Evolutionary conservation across 2,329 filamentous ascomycete species (phyloP), one percentile per base, ranked within the genome.

Genomic region (Chalara sp.): DNA sequence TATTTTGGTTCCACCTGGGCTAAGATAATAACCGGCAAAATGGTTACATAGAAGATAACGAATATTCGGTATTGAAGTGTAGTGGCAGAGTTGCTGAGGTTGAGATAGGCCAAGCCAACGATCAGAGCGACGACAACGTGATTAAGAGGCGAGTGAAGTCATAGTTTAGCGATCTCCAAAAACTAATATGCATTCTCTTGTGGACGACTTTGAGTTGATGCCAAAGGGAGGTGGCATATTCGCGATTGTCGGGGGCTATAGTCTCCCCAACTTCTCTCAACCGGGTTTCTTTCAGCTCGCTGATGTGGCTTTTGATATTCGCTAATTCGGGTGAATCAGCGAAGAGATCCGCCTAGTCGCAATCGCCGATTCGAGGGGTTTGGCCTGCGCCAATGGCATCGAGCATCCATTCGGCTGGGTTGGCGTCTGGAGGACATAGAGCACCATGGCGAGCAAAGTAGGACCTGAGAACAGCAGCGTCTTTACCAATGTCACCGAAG

Each of bases 51-150:
- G 21, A 21, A 21, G n/a, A 21, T 21, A 21, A 21, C 21, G 21
- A 21, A 21, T 21, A 21, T 21, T 21, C 21, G 79, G 68, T 87
- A 82, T 63, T 90, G 85, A 75, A 90, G 82, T 60, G 86, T 84
- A 11, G 78, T 75, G 45, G 86, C 72, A 0, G 74, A 76, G 65
- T 83, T 73, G 2, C 82, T 83, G 3, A 89, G 76, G 58, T 83
- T 72, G 73, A 78, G 89, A 70, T 89, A 90, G 4, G 86, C 89
- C 68, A 89, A 89, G 28, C 84, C 85, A 68, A 88, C 89, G 74
- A 90, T 87, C 65, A 89, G 81, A 12, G 84, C 86, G 43, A 87
- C 74, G 54, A 89, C 76, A 51, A 88, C 79, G 4, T 81, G 76
- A 33, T 83, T 77, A 67, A 89, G 30, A 92, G 70, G 63, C 89